These are phyloP conservation scores for Grammothele lineata DNA, from an alignment of 768 basidiomycete genomes.

Conservation along the genomic window DNA sequence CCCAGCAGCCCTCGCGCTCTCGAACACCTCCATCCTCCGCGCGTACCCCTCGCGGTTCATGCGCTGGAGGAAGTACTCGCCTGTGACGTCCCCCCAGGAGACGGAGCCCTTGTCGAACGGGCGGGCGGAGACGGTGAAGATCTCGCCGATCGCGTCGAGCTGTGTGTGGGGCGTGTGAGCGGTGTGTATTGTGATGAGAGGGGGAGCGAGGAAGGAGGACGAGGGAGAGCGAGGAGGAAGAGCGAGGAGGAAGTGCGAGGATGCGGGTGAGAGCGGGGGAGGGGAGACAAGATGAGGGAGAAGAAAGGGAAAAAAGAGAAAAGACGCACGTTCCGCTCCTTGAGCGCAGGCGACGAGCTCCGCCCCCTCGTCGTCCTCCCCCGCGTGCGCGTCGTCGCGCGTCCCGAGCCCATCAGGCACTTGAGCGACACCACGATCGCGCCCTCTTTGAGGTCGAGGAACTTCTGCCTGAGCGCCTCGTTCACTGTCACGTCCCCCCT, in stretches of 20 bases:
- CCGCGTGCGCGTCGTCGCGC: conserved; percentile 68
- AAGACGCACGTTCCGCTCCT: conserved; percentile 13
- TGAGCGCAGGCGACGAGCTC: conserved; percentile 13
- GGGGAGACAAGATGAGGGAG: neutral
- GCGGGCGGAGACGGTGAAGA: conserved; percentile 71
- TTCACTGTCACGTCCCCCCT: conserved; percentile 53
- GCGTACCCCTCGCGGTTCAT: conserved; percentile 74
- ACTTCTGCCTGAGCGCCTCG: conserved; percentile 80
- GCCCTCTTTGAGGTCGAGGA: conserved; percentile 91
- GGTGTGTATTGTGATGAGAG: neutral
- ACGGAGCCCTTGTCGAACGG: conserved; percentile 70
- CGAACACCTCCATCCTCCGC: conserved; percentile 51
- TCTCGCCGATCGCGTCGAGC: conserved; percentile 77
- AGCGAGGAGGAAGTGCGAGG: neutral
- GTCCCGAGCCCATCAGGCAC: conserved; percentile 73
- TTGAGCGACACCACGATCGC: conserved; percentile 86
- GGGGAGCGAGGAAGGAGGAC: neutral
- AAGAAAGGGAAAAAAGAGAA: neutral
- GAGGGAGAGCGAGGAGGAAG: neutral
- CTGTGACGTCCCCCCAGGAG: conserved; percentile 74
- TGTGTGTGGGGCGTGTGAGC: conserved; percentile 29
- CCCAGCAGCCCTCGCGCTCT: conserved; percentile 32
- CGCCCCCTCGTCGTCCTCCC: conserved; percentile 9
- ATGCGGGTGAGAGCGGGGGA: conserved; percentile 20
- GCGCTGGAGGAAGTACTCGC: conserved; percentile 70